Evolutionary conservation across 2,329 filamentous ascomycete species (phyloP), one percentile per base, ranked within the genome.

Genomic region (Cladosporium sp.): DNA sequence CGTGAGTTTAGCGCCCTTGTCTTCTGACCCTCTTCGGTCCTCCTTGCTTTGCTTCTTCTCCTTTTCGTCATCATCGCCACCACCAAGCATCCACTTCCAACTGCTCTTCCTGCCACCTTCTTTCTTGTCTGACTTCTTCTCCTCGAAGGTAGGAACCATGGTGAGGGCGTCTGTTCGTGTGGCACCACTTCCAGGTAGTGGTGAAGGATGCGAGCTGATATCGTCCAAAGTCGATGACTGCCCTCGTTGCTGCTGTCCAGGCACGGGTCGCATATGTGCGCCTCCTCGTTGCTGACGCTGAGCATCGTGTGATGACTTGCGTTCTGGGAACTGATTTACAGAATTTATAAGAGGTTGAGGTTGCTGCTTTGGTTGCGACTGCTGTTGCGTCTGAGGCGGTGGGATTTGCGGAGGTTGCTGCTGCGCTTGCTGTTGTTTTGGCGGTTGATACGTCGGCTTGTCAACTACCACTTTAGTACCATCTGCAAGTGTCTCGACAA

Each of bases 21-120:
- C 60, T 11, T 63, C 61, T 3, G 61, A 55, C 7, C 20, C 52
- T 30, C 28, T 42, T 22, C 38, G 55, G 15, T 78, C 67, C 36
- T 72, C 69, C 51, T 70, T 69, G 60, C 89, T 86, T 14, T 56
- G 54, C 64, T 87, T 85, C 65, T 88, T 88, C 60, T 87, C 88
- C 36, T 88, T 84, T 66, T 87, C 88, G 66, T 87, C 88, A 60
- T 92, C 88, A 57, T 93, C 89, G 42, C 82, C 81, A 39, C 82
- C 82, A 7, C 75, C 69, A 34, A 92, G 82, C 66, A 95, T 85
- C 88, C 89, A 92, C 65, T 90, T 90, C 89, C 90, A 90, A 61
- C 88, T 89, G 11, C 91, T 92, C 71, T 94, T 96, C 61, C 87
- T 84, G 22, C 79, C 74, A 2, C 78, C 80, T 9, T 88, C 83